Base-by-base conservation (phyloP, 2,329 filamentous ascomycete species). In the Trichoderma afroharzianum region DNA sequence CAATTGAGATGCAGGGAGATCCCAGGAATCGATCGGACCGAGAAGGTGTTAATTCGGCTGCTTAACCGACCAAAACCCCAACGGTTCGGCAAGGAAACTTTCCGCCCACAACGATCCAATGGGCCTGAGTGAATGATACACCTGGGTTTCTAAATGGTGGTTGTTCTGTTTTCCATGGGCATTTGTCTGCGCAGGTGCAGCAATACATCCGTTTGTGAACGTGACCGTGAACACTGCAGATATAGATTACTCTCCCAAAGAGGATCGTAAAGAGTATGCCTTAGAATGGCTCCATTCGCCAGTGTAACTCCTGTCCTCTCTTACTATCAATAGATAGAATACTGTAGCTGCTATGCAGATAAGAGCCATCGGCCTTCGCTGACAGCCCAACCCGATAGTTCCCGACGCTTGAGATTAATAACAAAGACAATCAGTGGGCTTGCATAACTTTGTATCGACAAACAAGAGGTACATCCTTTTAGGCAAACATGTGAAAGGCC, bases 361-460 rank as follows among this genome's bases (percentile, higher is more conserved):
- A 53, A 53, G 57, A 24, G 57, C 3, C 39, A 21, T 53, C 62
- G 15, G 39, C 21, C 53, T 39, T 26, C n/a, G 66, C 57, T 36
- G 28, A 33, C 14, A 24, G 8, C 43, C 18, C 55, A 68, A 68
- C 55, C 66, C 66, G 66, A 61, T 14, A 47, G 39, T 33, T 68
- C 18, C 66, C 66, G 66, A 68, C n/a, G 14, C 33, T n/a, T 1
- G 39, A 61, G 66, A 59, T 61, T 61, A 33, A 43, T 68, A 68
- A 50, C 24, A 61, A 39, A 24, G 15, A 11, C 24, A 43, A 33
- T 55, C 14, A 24, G 47, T 18, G 36, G 50, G 64, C 32, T 70
- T 63, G 68, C 58, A 39, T 59, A 55, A 59, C n/a, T 21, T 36
- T 36, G 47, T 70, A 30, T 47, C 21, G 24, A 70, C 32, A 55